Evolutionary conservation across 805 yeast genomes (phyloP).

Genomic region (Sungouiella thailandica): DNA sequence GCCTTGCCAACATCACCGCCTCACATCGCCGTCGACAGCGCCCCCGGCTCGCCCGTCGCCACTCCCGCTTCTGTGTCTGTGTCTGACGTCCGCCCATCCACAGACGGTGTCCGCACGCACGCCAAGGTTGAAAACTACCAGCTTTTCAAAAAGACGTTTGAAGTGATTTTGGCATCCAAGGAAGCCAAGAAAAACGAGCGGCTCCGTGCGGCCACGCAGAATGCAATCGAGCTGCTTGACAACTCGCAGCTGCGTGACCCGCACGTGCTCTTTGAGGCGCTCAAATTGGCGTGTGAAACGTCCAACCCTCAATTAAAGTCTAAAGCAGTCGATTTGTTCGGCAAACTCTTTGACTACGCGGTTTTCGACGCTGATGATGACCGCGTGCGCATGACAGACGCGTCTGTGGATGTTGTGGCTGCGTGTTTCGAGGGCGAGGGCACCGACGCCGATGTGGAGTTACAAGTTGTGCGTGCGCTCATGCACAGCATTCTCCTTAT

Average conservation of each 20-base stretch:
- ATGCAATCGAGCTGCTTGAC: slow-evolving; percentile 37
- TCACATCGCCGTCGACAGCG: too few relatives aligned
- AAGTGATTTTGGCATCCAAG: slow-evolving; percentile 50
- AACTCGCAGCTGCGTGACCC: slow-evolving; percentile 38
- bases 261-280: slow-evolving; percentile 67
- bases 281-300: slow-evolving; percentile 70
- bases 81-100: too few relatives aligned
- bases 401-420: slow-evolving; percentile 78
- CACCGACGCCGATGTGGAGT: slow-evolving; percentile 81
- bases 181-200: slow-evolving; percentile 53
- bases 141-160: slow-evolving; percentile 51
- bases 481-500: slow-evolving; percentile 81
- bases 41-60: too few relatives aligned
- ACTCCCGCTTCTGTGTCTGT: too few relatives aligned
- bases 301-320: slow-evolving; percentile 60
- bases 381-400: slow-evolving; percentile 62
- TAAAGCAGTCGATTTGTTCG: slow-evolving; percentile 76
- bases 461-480: slow-evolving; percentile 89
- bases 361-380: slow-evolving; percentile 54
- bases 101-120: too few relatives aligned
- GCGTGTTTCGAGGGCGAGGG: slow-evolving; percentile 89
- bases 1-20: too few relatives aligned
- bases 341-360: slow-evolving; percentile 84
- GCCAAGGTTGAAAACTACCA: slow-evolving; percentile 20
- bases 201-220: slow-evolving; percentile 32